Percentiles rank a stretch among this genome's conserved stretches.
These are phyloP conservation scores for Mychonastes homosphaera DNA, from an alignment of 139 green algal genomes.

Conservation along the genomic window DNA sequence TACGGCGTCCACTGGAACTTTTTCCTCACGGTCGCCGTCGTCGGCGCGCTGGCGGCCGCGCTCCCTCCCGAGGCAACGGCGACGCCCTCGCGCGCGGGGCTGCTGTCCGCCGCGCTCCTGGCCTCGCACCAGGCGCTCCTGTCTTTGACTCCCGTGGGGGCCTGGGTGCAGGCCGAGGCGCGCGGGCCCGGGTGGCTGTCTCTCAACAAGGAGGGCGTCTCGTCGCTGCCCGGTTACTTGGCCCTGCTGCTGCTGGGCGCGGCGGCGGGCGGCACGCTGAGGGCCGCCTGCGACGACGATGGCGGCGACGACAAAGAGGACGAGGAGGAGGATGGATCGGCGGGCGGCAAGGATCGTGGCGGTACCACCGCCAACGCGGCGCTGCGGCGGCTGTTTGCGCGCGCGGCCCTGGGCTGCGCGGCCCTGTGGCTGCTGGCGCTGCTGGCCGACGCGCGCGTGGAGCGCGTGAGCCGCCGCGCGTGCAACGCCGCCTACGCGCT, in stretches of 20 bases:
- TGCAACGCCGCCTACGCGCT: constrained; percentile 72
- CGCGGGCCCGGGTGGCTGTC: constrained; percentile 21
- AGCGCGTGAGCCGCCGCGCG: constrained; percentile 23
- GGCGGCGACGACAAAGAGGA: no score
- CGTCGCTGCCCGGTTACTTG: constrained; percentile 61
- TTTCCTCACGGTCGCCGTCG: constrained; percentile 78
- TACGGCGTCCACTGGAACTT: constrained; percentile 97
- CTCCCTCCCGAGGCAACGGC: constrained; percentile 8
- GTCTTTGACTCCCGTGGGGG: constrained; percentile 17
- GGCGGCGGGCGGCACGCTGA: constrained; percentile 15
- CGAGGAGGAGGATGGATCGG: not conserved
- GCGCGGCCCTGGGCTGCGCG: not conserved
- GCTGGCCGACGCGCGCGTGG: not conserved
- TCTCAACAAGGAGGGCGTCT: constrained; percentile 79
- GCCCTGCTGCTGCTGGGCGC: constrained; percentile 50
- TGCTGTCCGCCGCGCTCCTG: constrained; percentile 9
- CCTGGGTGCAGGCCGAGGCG: constrained; percentile 29
- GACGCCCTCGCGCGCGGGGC: not conserved
- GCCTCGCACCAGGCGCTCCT: constrained; percentile 43
- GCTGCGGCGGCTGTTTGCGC: not conserved
- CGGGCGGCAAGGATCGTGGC: not conserved
- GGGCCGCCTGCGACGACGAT: not conserved
- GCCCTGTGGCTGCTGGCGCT: not conserved
- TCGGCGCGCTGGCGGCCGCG: constrained; percentile 29
- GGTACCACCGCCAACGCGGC: not conserved